Evolutionary conservation across 2,329 filamentous ascomycete species (phyloP).

Genomic region (Colletotrichum sp.): DNA sequence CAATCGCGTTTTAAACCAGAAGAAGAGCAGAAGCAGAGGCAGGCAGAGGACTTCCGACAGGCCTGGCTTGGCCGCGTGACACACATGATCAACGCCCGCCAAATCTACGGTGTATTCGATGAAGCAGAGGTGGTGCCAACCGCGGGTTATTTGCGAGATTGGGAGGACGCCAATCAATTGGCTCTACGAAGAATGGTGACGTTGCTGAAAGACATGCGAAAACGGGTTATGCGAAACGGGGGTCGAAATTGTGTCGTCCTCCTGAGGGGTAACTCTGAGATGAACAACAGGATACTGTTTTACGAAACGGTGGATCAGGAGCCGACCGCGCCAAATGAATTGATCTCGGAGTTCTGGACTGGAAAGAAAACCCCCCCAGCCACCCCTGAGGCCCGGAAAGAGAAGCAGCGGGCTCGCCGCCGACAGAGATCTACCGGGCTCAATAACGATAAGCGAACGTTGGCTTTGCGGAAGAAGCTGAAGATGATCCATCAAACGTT

Average conservation of each 20-base stretch:
- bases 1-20: background rate
- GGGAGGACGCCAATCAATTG: background rate
- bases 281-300: background rate
- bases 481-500: background rate
- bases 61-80: conserved; percentile 33
- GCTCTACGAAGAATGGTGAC: background rate
- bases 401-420: background rate
- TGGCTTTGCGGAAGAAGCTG: background rate
- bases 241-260: background rate
- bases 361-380: background rate
- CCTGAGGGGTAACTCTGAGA: rapidly evolving
- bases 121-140: background rate
- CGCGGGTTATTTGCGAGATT: background rate
- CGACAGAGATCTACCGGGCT: background rate
- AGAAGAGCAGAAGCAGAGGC: background rate
- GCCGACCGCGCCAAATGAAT: background rate
- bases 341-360: background rate
- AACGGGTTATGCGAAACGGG: background rate
- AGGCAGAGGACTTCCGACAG: conserved; percentile 20
- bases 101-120: conserved; percentile 17
- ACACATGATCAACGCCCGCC: conserved; percentile 25
- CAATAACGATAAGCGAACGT: background rate
- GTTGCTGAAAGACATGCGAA: background rate
- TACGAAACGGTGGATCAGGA: background rate
- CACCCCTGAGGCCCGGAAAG: background rate